A percentile compares a stretch with the other conserved stretches of the same genome.
These are phyloP conservation scores for Globisporangium recalcitrans DNA, from an alignment of 352 stramenopile genomes.

Conservation along the genomic window DNA sequence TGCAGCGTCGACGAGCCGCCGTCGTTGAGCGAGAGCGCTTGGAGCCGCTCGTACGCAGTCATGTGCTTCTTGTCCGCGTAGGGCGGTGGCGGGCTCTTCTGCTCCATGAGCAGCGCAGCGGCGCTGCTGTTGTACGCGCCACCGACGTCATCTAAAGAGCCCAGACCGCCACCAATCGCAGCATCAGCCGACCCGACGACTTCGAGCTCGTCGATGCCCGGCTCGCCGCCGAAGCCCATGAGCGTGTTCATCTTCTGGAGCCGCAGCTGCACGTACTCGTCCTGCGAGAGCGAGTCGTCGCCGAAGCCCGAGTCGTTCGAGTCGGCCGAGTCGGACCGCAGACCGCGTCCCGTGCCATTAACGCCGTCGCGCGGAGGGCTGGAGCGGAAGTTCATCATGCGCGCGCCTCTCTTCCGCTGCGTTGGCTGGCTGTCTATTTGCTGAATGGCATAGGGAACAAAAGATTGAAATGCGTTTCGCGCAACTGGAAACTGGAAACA, in stretches of 20 bases:
- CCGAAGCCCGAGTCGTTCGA: slow-evolving; percentile 52
- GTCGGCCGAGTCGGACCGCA: slow-evolving; percentile 25
- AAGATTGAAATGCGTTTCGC: not conserved
- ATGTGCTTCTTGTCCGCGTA: slow-evolving; percentile 10
- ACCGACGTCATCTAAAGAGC: not conserved
- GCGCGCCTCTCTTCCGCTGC: not conserved
- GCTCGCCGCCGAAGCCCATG: slow-evolving; percentile 25
- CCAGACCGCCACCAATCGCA: slow-evolving; percentile 15
- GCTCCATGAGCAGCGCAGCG: slow-evolving; percentile 1
- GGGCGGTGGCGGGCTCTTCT: slow-evolving; percentile 4
- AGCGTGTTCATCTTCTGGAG: slow-evolving; percentile 53
- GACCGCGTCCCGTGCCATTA: not conserved
- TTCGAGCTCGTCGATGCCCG: slow-evolving; percentile 19
- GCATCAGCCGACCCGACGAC: slow-evolving; percentile 1
- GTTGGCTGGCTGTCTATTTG: not conserved
- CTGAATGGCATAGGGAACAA: not conserved
- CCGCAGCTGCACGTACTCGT: slow-evolving; percentile 43
- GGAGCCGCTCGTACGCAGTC: slow-evolving; percentile 50
- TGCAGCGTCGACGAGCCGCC: slow-evolving; percentile 3
- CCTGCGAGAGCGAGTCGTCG: slow-evolving; percentile 38
- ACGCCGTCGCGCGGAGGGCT: not conserved
- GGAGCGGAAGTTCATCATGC: slow-evolving; percentile 10
- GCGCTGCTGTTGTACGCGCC: not conserved
- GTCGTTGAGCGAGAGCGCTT: slow-evolving; percentile 41
- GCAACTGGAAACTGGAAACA: too few relatives aligned